Base-by-base conservation (phyloP, 202 grass and related monocot genomes). In the Brachypodium distachyon region DNA sequence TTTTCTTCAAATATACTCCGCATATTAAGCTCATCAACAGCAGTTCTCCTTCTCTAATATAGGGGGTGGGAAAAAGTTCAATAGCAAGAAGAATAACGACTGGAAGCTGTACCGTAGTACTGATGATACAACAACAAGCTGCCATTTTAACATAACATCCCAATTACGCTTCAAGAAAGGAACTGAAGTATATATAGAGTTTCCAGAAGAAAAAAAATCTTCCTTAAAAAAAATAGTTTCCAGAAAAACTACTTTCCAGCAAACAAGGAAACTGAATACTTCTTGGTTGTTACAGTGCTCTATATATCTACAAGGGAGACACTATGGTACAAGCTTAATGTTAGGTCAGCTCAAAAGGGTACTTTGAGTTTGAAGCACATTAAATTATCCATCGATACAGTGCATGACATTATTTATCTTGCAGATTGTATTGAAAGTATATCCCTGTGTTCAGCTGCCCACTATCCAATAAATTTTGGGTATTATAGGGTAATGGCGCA, bases 11-110 rank as follows among this genome's bases (percentile, higher is more conserved):
- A 97, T 81, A 97, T 90, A 64, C 68, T 60, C 67, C 90, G 82
- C 90, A 97, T 98, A 49, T 98, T 98, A 80, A 98, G 95, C 59
- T 98, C 95, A 81, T 98, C 95, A 18, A 98, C 91, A 18, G 89
- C 95, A 75, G 95, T 98, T 90, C 91, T 92, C 77, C 89, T 89
- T 87, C 95, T 94, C 95, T 98, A 78, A 32, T 41, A 77, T 17
- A 31, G 46, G 60, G 12, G 29, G 44, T 9, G 0, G 6, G 6
- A 19, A 57, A 61, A 59, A 18, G 19, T 12, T 50, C 34, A 56
- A 61, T 71, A 78, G 43, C 19, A 59, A 1, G 31, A 83, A 74
- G n/a, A 80, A 56, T 40, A 25, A 52, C 16, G 6, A 69, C 4
- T 38, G 69, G 47, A 52, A 70, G 1, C 40, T 75, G 43, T 33